Conservation (phyloP, 2,329 filamentous ascomycete genomes). For the Ceratocystis destructans region DNA sequence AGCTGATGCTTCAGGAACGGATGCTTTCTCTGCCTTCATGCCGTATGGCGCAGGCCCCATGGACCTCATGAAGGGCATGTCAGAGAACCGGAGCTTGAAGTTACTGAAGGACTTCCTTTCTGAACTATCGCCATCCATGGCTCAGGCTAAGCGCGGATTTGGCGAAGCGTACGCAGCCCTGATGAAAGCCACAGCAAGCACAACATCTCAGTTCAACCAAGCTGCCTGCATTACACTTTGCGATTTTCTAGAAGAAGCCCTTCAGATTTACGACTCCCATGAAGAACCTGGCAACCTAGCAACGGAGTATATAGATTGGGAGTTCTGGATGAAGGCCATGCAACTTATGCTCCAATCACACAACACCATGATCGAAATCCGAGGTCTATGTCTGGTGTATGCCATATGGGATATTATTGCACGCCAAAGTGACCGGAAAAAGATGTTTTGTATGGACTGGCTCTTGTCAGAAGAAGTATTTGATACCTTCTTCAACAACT, state of each 20-base stretch:
- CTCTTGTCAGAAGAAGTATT: conserved; percentile 63
- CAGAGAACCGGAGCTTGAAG: conserved; percentile 75
- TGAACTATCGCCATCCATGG: conserved; percentile 29
- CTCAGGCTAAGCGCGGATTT: conserved; percentile 50
- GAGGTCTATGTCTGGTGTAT: conserved; percentile 69
- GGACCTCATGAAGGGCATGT: conserved; percentile 67
- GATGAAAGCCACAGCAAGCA: conserved; percentile 59
- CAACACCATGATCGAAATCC: conserved; percentile 81
- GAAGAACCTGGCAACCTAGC: conserved; percentile 30
- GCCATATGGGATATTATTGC: conserved; percentile 63
- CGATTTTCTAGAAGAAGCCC: conserved; percentile 73
- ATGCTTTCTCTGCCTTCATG: conserved; percentile 52
- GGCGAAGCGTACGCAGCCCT: conserved; percentile 60
- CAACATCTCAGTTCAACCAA: conserved; percentile 68
- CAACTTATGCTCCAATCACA: conserved; percentile 66
- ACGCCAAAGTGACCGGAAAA: conserved; percentile 52
- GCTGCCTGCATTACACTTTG: conserved; percentile 79
- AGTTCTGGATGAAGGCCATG: conserved; percentile 74
- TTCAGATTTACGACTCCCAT: conserved; percentile 45
- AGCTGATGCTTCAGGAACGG: conserved; percentile 40
- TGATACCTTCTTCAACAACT: conserved; percentile 74
- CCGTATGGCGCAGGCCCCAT: conserved; percentile 40
- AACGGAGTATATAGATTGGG: conserved; percentile 53
- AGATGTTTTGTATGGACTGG: conserved; percentile 57
- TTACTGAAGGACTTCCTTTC: conserved; percentile 67